These are phyloP conservation scores for Sporisorium reilianum DNA, from an alignment of 1,284 basidiomycete species.

Conservation along the genomic window DNA sequence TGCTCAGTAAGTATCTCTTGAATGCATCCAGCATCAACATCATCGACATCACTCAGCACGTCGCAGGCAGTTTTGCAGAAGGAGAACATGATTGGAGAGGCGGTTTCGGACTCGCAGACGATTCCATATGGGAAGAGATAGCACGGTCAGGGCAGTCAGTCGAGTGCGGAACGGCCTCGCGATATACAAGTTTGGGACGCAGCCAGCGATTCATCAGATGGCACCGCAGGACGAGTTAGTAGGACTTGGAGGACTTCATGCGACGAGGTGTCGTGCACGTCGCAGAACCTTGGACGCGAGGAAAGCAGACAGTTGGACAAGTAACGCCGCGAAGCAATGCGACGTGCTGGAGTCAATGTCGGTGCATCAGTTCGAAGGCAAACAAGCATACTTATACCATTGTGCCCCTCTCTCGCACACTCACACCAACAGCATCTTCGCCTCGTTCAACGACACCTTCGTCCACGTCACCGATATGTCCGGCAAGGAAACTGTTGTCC, in stretches of 20 bases:
- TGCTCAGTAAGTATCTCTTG: slow-evolving; percentile 62
- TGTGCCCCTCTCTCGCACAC: background rate
- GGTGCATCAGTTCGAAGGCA: background rate
- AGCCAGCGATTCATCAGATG: background rate
- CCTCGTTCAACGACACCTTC: slow-evolving; percentile 96
- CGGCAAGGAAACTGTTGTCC: slow-evolving; percentile 98
- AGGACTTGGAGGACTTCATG: background rate
- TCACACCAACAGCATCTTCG: slow-evolving; percentile 62
- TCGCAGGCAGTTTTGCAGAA: slow-evolving; percentile 6
- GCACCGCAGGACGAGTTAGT: background rate
- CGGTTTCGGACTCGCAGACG: too few relatives aligned
- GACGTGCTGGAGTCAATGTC: slow-evolving; percentile 18
- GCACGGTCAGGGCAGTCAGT: too few relatives aligned
- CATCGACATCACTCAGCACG: slow-evolving; percentile 14
- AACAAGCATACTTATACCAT: slow-evolving; percentile 27
- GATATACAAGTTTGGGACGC: too few relatives aligned
- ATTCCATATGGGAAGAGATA: too few relatives aligned
- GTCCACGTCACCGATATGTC: slow-evolving; percentile 99
- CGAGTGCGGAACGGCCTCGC: too few relatives aligned
- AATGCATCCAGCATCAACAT: background rate
- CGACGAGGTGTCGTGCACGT: background rate
- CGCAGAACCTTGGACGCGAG: too few relatives aligned
- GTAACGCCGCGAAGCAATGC: background rate
- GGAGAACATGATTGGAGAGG: background rate
- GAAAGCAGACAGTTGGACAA: background rate